Conservation (phyloP, 345 rosid genomes). For the Ricinus communis region DNA sequence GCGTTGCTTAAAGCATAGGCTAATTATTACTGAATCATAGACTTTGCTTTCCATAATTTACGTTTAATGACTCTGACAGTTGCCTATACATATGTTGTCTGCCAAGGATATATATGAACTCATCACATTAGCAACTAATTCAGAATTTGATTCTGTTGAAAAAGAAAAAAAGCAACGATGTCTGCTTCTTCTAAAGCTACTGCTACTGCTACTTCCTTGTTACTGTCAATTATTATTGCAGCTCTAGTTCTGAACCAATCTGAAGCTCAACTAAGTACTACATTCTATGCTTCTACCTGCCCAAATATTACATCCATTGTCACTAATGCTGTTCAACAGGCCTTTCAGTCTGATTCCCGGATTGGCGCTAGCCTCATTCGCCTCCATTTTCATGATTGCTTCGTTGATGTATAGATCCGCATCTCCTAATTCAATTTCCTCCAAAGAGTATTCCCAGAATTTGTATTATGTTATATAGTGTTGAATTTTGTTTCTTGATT, state of each 20-base stretch:
- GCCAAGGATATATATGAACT: too few species aligned
- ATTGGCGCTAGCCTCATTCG: conserved; percentile 76
- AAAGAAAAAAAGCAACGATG: neutral
- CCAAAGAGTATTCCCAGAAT: too few species aligned
- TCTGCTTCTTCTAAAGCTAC: neutral
- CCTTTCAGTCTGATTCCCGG: conserved; percentile 56
- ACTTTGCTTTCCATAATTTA: too few species aligned
- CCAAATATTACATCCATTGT: conserved; percentile 64
- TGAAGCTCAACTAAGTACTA: conserved; percentile 50
- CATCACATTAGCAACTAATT: too few species aligned
- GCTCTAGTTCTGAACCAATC: neutral
- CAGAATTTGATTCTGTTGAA: neutral
- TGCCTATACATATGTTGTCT: too few species aligned
- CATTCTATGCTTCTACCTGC: conserved; percentile 59
- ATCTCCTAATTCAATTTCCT: neutral
- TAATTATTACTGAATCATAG: too few species aligned
- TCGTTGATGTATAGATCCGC: conserved; percentile 49
- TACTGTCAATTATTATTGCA: neutral
- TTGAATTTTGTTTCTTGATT: neutral
- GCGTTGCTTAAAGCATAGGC: too few species aligned
- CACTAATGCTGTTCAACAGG: conserved; percentile 50
- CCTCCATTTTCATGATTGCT: conserved; percentile 87
- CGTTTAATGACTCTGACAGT: too few species aligned
- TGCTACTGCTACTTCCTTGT: neutral
- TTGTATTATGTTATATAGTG: too few species aligned